A percentile compares a stretch with the other conserved stretches of the same genome.
phyloP scores from a whole-genome alignment of 176 grass and related monocot genomes.

The Phoenix dactylifera region DNA sequence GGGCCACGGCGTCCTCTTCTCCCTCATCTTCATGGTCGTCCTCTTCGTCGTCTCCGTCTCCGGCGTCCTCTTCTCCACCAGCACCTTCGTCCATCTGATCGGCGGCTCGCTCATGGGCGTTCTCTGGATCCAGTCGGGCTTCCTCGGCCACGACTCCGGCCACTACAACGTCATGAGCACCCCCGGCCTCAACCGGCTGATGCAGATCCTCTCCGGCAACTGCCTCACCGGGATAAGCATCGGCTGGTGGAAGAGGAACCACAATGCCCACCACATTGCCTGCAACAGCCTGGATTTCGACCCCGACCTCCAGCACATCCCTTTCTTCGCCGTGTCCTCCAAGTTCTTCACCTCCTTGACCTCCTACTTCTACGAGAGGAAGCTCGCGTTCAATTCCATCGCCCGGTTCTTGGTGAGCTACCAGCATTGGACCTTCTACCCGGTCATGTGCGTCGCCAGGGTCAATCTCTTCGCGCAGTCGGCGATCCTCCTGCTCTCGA shows the following conservation, averaged over 20 bases:
- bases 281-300: constrained; percentile 19
- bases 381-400: constrained; percentile 39
- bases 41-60: constrained; percentile 12
- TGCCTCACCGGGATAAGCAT: constrained; percentile 13
- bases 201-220: constrained; percentile 10
- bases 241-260: constrained; percentile 14
- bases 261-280: constrained; percentile 12
- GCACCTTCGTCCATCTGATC: background rate
- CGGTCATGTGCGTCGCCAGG: constrained; percentile 78
- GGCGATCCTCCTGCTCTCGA: constrained; percentile 19
- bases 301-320: constrained; percentile 16
- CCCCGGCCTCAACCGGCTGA: background rate
- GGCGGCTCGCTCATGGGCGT: constrained; percentile 16
- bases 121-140: constrained; percentile 27
- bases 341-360: constrained; percentile 49
- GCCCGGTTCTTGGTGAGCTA: constrained; percentile 70
- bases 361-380: constrained; percentile 62
- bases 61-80: constrained; percentile 8
- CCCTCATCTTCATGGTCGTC: constrained; percentile 7
- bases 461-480: constrained; percentile 71
- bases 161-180: background rate
- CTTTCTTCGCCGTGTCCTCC: constrained; percentile 16
- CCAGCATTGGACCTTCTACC: constrained; percentile 97
- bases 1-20: constrained; percentile 1
- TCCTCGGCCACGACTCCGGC: constrained; percentile 6